Evolutionary conservation across 768 basidiomycete species (phyloP), one percentile per base, ranked within the genome.

Genomic region (Coprinellus micaceus): DNA sequence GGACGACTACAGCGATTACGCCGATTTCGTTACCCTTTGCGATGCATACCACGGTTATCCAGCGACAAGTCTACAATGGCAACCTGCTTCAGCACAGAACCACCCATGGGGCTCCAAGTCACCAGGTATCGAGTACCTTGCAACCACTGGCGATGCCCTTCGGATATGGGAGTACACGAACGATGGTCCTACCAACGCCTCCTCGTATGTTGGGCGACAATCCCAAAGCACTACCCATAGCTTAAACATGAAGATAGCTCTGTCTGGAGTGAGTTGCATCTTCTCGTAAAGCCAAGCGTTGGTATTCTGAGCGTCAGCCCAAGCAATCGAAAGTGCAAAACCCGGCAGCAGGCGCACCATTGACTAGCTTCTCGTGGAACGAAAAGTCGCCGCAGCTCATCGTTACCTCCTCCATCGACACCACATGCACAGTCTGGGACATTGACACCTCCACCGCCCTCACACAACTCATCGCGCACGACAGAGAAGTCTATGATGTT

Each of bases 401-500:
- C 63, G 96, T 98, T 36, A 99, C 97, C 5, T 95, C 96, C 22
- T 97, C 94, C 7, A 96, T 98, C 64, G 97, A 99, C 68, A 99
- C 97, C 50, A 97, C 95, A 13, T 98, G 96, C 69, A 98, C 97
- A 1, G 90, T 98, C 22, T 99, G 97, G 97, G 97, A 99, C 71
- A 91, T 99, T 67, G 90, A 96, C 64, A 92, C 92, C 3, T 83
- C 86, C 24, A 87, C 89, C 6, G 96, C 97, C 24, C 84, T 98
- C 67, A 99, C 97, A 2, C 97, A 98, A 70, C 84, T 99, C 58
- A 96, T 97, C 65, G 94, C 96, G 0, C 96, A 97, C 71, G 94
- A 98, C 77, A 85, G 91, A 46, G 89, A 95, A 74, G 94, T 94
- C 13, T 96, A 95, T 74, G 94, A 98, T 67, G 94, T 97, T 40